Evolutionary conservation across 164 flowering plant species (phyloP), one percentile per base, ranked within the genome.

Genomic region (Tetracentron sinense): DNA sequence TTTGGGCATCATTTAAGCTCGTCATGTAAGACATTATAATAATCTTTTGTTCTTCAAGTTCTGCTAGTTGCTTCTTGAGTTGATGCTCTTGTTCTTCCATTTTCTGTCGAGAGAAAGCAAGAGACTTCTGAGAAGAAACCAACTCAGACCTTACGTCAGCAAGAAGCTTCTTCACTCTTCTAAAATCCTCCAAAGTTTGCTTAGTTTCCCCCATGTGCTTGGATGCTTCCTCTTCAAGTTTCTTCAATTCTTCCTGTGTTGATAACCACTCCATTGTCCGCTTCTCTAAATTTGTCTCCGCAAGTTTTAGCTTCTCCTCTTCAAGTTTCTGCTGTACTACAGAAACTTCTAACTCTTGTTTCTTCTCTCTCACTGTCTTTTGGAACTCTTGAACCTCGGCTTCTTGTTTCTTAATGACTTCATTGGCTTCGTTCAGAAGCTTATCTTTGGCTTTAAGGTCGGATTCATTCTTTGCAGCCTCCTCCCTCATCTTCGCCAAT

Each of bases 101-200:
- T 80, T 72, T 77, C 50, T 69, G 31, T 56, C 86, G 76, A 20
- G 88, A 87, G n/a, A 77, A 78, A 33, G 81, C 75, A 59, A 93
- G 72, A 62, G 85, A 82, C 67, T 83, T 80, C 69, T 88, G 92
- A 28, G 89, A 81, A 61, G 81, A 76, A 67, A 86, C 79, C 69
- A 93, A 72, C 73, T 87, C 94, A 57, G 85, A 76, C 75, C 85
- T 87, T 70, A 90, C 89, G 69, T 81, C 85, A 58, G 69, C 61
- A 59, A 93, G 88, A 72, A 93, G 88, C 61, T 61, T 79, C 71
- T 74, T 85, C 68, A 88, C 89, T 64, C 85, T 82, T 58, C 65
- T 72, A 54, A 90, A 85, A 44, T 81, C 90, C 53, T 79, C 73
- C 58, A 81, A 16, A 23, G 86, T 73, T 64, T 74, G 73, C 72